Evolutionary conservation across 192 early-diverging fungal genomes (phyloP).

Genomic region (Entomortierella chlamydospora): DNA sequence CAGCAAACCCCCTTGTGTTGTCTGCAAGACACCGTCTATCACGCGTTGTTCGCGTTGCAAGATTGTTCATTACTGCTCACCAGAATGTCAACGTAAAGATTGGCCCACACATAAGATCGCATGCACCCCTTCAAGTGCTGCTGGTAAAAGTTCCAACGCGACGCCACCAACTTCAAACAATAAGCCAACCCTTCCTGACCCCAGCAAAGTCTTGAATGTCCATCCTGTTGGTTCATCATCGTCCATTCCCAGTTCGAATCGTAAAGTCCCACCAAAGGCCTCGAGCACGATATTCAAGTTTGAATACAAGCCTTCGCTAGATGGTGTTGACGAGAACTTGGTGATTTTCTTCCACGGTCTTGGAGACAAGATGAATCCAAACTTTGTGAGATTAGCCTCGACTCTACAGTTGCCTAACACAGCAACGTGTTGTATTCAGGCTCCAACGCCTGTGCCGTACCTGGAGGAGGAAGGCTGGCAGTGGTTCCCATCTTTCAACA

Average conservation of each 20-base stretch:
- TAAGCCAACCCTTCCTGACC: conserved; percentile 25
- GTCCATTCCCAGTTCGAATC: neutral
- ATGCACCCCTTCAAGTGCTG: conserved; percentile 19
- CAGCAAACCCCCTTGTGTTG: conserved; percentile 35
- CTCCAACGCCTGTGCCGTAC: conserved; percentile 70
- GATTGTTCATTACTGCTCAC: conserved; percentile 44
- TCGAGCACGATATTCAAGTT: conserved; percentile 52
- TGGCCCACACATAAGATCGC: conserved; percentile 49
- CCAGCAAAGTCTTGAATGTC: conserved; percentile 20
- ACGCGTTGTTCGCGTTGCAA: conserved; percentile 51
- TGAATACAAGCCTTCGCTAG: conserved; percentile 57
- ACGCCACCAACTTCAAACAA: neutral
- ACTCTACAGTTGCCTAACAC: conserved; percentile 77
- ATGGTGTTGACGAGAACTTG: conserved; percentile 70
- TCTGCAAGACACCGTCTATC: conserved; percentile 37
- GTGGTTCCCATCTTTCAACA: conserved; percentile 77
- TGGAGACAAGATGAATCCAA: conserved; percentile 71
- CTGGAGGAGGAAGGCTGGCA: conserved; percentile 67
- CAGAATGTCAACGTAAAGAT: conserved; percentile 43
- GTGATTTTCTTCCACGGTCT: conserved; percentile 82
- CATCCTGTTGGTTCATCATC: neutral
- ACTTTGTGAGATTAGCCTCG: conserved; percentile 69
- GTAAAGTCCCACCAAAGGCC: conserved; percentile 9
- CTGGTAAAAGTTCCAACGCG: neutral
- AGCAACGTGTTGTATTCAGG: conserved; percentile 68